A percentile compares a stretch with the other conserved stretches of the same genome.
Conservation (phyloP, 306 rosid species). For the Glycine latifolia region DNA sequence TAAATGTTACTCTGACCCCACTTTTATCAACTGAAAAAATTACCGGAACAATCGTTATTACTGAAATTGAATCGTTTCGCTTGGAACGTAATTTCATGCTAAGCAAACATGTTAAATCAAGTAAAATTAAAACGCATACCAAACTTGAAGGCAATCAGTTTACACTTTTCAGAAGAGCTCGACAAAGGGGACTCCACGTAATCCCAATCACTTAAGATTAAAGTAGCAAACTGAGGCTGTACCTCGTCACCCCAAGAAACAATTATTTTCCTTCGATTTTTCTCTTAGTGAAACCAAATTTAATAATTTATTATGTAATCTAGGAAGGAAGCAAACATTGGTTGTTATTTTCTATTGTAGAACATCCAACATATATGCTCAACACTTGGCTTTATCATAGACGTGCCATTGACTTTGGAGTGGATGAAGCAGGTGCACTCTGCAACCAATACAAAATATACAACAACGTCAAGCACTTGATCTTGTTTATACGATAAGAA, state of each 20-base stretch:
- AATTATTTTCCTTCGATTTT: not conserved
- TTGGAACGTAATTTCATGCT: not conserved
- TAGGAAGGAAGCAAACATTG: slow-evolving; percentile 10
- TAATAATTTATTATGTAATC: slow-evolving; percentile 2
- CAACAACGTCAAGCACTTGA: slow-evolving; percentile 25
- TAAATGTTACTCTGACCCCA: too few species aligned
- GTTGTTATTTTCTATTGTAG: slow-evolving; percentile 24
- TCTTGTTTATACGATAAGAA: slow-evolving; percentile 13
- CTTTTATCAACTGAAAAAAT: too few species aligned
- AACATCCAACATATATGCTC: not conserved
- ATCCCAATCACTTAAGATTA: slow-evolving; percentile 12
- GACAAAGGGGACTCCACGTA: not conserved
- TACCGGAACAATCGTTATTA: too few species aligned
- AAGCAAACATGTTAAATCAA: not conserved
- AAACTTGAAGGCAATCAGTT: not conserved
- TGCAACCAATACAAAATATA: slow-evolving; percentile 53
- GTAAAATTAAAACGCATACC: not conserved
- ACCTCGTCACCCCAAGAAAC: not conserved
- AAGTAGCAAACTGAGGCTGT: too few species aligned
- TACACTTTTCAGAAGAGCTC: not conserved
- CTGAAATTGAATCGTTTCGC: too few species aligned
- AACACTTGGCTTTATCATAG: slow-evolving; percentile 47
- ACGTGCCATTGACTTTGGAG: slow-evolving; percentile 61
- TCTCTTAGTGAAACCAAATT: not conserved
- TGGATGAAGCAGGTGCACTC: slow-evolving; percentile 73